Evolutionary conservation across 345 rosid species (phyloP).

Genomic region (Eucalyptus shirleyi): DNA sequence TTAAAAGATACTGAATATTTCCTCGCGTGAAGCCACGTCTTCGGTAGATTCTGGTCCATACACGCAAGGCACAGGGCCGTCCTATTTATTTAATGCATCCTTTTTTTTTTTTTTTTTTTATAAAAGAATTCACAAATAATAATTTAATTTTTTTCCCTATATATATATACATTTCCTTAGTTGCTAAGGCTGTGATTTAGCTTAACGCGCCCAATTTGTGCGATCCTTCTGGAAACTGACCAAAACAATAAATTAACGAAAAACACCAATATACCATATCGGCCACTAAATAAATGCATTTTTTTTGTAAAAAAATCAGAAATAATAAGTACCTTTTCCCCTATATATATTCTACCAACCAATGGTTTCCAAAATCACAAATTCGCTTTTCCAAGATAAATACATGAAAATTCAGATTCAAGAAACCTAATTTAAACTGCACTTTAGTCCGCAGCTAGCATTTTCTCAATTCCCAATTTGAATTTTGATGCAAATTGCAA

Average conservation of each 20-base stretch:
- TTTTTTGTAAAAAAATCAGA: too few species aligned
- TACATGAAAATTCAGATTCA: too few species aligned
- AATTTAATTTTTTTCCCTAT: too few species aligned
- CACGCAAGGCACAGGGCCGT: background rate
- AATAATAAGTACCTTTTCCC: too few species aligned
- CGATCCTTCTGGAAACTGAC: background rate
- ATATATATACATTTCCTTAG: background rate
- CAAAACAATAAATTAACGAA: background rate
- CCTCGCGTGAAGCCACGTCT: background rate
- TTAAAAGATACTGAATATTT: background rate
- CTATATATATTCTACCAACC: too few species aligned
- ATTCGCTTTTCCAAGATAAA: too few species aligned
- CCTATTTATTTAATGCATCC: background rate
- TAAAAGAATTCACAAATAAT: too few species aligned
- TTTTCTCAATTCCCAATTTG: too few species aligned
- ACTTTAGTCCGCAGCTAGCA: too few species aligned
- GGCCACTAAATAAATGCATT: background rate
- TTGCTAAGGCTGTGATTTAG: background rate
- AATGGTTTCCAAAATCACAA: too few species aligned
- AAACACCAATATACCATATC: background rate
- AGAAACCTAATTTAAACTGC: too few species aligned
- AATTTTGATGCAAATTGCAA: too few species aligned
- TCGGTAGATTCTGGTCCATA: background rate
- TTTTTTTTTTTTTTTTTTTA: accelerated
- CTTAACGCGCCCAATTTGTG: background rate